A percentile compares a stretch with the other conserved stretches of the same genome.
Evolutionary conservation across 805 yeast species (phyloP).

Genomic region (Lachancea sp.): DNA sequence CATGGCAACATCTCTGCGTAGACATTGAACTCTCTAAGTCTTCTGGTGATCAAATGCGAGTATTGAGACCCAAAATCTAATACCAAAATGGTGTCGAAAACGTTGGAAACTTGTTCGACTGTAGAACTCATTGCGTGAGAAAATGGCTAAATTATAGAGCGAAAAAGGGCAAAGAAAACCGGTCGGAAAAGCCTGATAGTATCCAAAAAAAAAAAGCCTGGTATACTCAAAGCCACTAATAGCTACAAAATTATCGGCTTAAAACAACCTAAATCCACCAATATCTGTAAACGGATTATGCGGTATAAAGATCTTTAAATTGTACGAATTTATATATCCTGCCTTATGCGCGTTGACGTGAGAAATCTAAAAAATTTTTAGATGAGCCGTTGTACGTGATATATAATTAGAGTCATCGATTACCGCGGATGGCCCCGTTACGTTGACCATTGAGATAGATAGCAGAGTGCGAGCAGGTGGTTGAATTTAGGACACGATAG

Average conservation of each 20-base stretch:
- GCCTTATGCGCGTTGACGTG: too few relatives aligned
- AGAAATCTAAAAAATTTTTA: neutral
- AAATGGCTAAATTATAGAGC: neutral
- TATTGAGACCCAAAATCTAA: slow-evolving; percentile 98
- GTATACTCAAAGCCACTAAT: neutral
- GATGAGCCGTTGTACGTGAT: slow-evolving; percentile 1
- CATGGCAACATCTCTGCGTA: slow-evolving; percentile 99
- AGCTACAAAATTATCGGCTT: neutral
- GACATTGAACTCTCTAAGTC: slow-evolving; percentile 95
- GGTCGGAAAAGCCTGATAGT: neutral
- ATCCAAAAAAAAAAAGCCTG: neutral
- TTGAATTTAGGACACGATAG: too few relatives aligned
- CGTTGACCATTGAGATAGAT: too few relatives aligned
- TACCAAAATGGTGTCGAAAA: slow-evolving; percentile 94
- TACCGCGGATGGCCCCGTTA: too few relatives aligned
- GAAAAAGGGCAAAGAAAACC: too few relatives aligned
- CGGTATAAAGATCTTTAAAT: too few relatives aligned
- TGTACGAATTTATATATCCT: too few relatives aligned
- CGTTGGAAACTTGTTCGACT: slow-evolving; percentile 62
- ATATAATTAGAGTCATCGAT: too few relatives aligned
- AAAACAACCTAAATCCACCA: too few relatives aligned
- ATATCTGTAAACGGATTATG: neutral
- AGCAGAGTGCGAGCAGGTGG: too few relatives aligned
- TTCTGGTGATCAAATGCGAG: slow-evolving; percentile 92
- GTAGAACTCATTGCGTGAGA: slow-evolving; percentile 12